Conservation (phyloP, 768 basidiomycete species). For the Boletus tylopilopsis region DNA sequence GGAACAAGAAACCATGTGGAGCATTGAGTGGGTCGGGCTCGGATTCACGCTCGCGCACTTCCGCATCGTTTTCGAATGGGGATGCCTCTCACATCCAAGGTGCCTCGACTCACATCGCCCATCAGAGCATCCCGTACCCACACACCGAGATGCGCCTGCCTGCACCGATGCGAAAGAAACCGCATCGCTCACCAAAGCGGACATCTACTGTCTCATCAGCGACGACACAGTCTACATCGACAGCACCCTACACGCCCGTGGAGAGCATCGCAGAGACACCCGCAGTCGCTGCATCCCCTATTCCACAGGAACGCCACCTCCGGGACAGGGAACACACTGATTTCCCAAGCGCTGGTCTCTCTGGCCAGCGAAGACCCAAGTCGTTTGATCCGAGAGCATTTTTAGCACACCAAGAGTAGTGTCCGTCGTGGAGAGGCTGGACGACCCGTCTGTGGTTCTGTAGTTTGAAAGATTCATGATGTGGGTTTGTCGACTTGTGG, state of each 20-base stretch:
- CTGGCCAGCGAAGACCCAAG: slow-evolving; percentile 30
- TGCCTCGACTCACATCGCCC: slow-evolving; percentile 20
- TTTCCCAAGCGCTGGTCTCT: slow-evolving; percentile 39
- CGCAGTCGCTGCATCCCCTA: slow-evolving; percentile 20
- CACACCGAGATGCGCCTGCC: slow-evolving; percentile 28
- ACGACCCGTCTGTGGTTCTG: no score
- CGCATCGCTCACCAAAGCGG: slow-evolving; percentile 26
- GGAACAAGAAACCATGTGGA: slow-evolving; percentile 30
- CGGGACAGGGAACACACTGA: slow-evolving; percentile 21
- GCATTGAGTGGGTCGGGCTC: slow-evolving; percentile 42
- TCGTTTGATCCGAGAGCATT: slow-evolving; percentile 40
- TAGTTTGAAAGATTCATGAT: no score
- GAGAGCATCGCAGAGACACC: slow-evolving; percentile 32
- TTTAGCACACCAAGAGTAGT: slow-evolving; percentile 28
- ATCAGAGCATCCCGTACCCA: slow-evolving; percentile 26
- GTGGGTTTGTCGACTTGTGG: no score
- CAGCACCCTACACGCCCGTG: slow-evolving; percentile 35
- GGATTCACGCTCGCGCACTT: slow-evolving; percentile 60
- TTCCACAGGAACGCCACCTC: slow-evolving; percentile 32
- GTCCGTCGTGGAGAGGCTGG: no score
- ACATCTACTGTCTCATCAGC: slow-evolving; percentile 37
- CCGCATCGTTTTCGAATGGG: slow-evolving; percentile 41
- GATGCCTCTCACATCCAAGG: slow-evolving; percentile 22
- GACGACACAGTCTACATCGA: slow-evolving; percentile 46
- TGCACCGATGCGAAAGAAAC: slow-evolving; percentile 11